Conservation (phyloP, 208 protist genomes). For the Crithidia fasciculata region DNA sequence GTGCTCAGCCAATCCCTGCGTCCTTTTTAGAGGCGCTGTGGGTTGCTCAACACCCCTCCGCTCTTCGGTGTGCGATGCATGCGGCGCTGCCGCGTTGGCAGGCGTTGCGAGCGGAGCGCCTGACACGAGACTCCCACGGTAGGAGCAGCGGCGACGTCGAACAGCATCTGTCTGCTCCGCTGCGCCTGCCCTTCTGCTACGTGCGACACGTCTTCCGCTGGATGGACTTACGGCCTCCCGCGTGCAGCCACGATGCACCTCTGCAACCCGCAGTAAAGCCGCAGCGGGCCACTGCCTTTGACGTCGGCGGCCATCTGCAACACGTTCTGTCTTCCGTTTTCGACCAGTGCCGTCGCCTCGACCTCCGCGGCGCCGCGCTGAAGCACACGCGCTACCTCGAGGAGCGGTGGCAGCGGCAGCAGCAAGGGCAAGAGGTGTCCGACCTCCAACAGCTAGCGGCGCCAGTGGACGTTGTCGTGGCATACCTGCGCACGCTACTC, state of each 20-base stretch:
- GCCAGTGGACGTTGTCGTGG: slow-evolving; percentile 46
- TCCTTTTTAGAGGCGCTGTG: slow-evolving; percentile 22
- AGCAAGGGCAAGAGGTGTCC: slow-evolving; percentile 7
- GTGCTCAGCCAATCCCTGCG: not conserved
- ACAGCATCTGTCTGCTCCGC: not conserved
- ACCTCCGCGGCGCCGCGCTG: slow-evolving; percentile 65
- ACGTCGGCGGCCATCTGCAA: slow-evolving; percentile 15
- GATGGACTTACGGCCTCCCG: slow-evolving; percentile 6
- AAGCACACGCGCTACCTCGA: slow-evolving; percentile 59
- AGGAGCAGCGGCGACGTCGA: not conserved
- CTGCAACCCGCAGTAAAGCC: not conserved
- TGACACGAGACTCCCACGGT: not conserved
- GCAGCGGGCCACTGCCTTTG: not conserved
- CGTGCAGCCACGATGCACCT: not conserved
- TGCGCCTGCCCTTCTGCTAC: slow-evolving; percentile 16
- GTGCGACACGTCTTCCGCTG: slow-evolving; percentile 27
- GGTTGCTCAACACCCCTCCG: slow-evolving; percentile 13
- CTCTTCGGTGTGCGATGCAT: slow-evolving; percentile 2
- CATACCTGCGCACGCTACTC: slow-evolving; percentile 56
- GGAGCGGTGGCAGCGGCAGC: slow-evolving; percentile 26
- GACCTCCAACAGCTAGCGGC: slow-evolving; percentile 28
- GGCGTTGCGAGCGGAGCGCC: not conserved
- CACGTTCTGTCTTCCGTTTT: slow-evolving; percentile 43
- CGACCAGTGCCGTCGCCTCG: slow-evolving; percentile 45
- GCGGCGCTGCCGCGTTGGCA: slow-evolving; percentile 10